Evolutionary conservation across 345 rosid genomes (phyloP).

Genomic region (Crucihimalaya himalaica): DNA sequence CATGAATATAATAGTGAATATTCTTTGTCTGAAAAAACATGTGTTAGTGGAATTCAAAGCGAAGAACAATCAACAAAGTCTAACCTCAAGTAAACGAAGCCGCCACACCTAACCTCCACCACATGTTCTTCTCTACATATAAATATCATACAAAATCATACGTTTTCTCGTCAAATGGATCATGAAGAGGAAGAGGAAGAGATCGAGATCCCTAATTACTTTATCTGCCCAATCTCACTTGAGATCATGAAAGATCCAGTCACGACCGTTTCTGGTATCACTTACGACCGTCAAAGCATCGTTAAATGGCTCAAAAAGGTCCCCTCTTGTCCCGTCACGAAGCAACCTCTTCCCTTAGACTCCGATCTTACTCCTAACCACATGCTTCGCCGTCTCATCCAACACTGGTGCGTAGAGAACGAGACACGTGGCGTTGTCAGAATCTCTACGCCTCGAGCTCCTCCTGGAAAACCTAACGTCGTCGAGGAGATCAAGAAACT

Average conservation of each 20-base stretch:
- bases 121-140: conserved; percentile 5
- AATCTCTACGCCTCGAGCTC: conserved; percentile 60
- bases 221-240: conserved; percentile 77
- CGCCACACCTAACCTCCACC: conserved; percentile 34
- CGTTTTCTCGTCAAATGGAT: background rate
- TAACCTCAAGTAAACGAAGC: conserved; percentile 33
- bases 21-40: conserved; percentile 5
- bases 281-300: conserved; percentile 81
- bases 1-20: background rate
- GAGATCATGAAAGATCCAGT: conserved; percentile 92
- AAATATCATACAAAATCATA: conserved; percentile 1
- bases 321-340: conserved; percentile 65
- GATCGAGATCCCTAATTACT: conserved; percentile 66
- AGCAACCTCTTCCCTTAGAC: conserved; percentile 54
- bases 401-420: conserved; percentile 67
- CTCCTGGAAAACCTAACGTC: conserved; percentile 45
- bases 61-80: conserved; percentile 26
- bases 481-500: conserved; percentile 46
- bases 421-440: conserved; percentile 50
- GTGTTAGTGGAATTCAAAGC: conserved; percentile 31
- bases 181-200: conserved; percentile 50
- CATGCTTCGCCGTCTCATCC: conserved; percentile 68
- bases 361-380: conserved; percentile 80
- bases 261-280: conserved; percentile 69
- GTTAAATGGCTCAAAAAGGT: conserved; percentile 62